Evolutionary conservation across 2,329 filamentous ascomycete species (phyloP).

Genomic region (Diaporthe ilicicola): DNA sequence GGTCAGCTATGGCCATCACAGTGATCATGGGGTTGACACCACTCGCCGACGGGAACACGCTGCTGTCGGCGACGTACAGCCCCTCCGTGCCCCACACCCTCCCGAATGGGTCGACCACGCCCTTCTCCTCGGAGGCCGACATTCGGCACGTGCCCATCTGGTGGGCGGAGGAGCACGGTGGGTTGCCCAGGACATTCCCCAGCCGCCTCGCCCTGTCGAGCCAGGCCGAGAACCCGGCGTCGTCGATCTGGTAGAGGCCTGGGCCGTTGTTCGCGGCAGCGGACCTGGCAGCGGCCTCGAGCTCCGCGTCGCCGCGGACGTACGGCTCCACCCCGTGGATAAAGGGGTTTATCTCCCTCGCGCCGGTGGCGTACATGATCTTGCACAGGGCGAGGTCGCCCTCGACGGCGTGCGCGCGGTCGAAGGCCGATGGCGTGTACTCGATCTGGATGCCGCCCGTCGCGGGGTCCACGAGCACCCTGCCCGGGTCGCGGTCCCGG

Average conservation of each 20-base stretch:
- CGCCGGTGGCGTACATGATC: conserved; percentile 80
- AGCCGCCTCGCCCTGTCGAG: conserved; percentile 57
- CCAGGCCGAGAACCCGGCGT: conserved; percentile 70
- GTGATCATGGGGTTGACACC: conserved; percentile 88
- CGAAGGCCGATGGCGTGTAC: conserved; percentile 76
- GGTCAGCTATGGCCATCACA: conserved; percentile 74
- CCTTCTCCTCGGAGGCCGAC: conserved; percentile 60
- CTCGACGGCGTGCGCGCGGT: conserved; percentile 75
- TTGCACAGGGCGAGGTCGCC: conserved; percentile 77
- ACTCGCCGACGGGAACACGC: conserved; percentile 78
- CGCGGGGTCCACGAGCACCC: conserved; percentile 75
- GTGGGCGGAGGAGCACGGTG: conserved; percentile 74
- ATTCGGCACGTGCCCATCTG: conserved; percentile 85
- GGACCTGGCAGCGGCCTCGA: conserved; percentile 19
- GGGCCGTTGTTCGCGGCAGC: conserved; percentile 30
- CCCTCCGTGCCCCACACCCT: conserved; percentile 72
- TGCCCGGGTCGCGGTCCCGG: conserved; percentile 79
- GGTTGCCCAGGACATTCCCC: conserved; percentile 59
- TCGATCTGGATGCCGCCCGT: conserved; percentile 72
- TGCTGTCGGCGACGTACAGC: conserved; percentile 77
- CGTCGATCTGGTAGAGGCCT: conserved; percentile 58
- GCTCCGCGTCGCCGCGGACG: conserved; percentile 45
- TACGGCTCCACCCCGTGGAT: conserved; percentile 73
- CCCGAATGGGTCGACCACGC: conserved; percentile 67
- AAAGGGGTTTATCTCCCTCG: conserved; percentile 77